Evolutionary conservation across 139 green algal genomes (phyloP).

Genomic region (Closterium sp.): DNA sequence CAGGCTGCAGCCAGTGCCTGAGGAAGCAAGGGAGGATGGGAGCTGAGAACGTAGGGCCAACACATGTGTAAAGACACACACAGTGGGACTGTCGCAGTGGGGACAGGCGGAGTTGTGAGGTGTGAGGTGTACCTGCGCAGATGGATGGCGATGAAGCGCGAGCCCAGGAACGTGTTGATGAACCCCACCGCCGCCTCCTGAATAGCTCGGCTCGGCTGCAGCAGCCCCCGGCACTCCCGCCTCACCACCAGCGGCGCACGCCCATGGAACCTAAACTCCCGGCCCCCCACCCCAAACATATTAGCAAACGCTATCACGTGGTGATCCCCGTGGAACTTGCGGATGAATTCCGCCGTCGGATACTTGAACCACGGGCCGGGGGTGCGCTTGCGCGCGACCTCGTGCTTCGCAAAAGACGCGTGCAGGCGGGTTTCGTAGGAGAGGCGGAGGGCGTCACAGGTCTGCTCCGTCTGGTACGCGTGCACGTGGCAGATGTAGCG

Average conservation of each 20-base stretch:
- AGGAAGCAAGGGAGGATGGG: no score
- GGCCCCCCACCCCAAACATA: conserved; percentile 30
- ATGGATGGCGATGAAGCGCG: conserved; percentile 34
- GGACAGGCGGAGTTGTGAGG: no score
- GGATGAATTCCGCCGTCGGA: not conserved
- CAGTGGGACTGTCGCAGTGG: no score
- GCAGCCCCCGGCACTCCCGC: conserved; percentile 5
- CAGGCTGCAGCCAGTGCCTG: no score
- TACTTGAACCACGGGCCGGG: conserved; percentile 34
- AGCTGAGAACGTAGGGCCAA: no score
- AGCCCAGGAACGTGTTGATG: conserved; percentile 29
- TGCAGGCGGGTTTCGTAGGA: not conserved
- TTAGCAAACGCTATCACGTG: conserved; percentile 32
- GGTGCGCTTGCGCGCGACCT: conserved; percentile 1
- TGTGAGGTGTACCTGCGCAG: conserved; percentile 16
- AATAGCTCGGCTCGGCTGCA: conserved; percentile 17
- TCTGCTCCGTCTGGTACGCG: conserved; percentile 12
- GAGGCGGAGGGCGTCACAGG: not conserved
- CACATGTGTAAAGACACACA: no score
- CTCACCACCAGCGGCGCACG: conserved; percentile 8
- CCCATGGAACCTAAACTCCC: conserved; percentile 27
- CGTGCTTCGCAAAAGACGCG: conserved; percentile 9
- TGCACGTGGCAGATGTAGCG: conserved; percentile 40
- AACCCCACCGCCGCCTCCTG: conserved; percentile 10
- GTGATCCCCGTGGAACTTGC: conserved; percentile 22